Base-by-base conservation (phyloP, 768 basidiomycete species). In the Psilocybe sp. region DNA sequence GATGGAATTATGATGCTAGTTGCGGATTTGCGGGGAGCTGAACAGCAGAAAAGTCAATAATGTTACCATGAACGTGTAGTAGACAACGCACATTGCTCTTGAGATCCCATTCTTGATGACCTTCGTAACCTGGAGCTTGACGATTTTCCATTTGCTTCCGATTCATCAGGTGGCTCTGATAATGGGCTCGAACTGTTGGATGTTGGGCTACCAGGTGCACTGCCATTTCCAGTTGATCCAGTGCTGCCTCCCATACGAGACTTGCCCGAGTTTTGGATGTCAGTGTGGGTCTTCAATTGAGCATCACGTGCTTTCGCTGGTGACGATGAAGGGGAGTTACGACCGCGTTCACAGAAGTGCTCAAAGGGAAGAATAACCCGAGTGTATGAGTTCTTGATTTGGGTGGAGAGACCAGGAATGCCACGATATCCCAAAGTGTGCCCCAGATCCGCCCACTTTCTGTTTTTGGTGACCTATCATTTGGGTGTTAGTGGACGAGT, bases 311-410 rank as follows among this genome's bases (percentile, higher is more conserved):
- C 64, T 49, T 57, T 51, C 15, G 74, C 69, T 8, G 77, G 74
- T 49, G 72, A 72, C 50, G 74, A 68, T 43, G 69, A 61, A 19
- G 86, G 81, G 28, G 84, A 84, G 59, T 81, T 85, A 52, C 82
- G 80, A 40, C 85, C 89, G 43, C 84, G 80, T 42, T 86, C 81
- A 50, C 84, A 86, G 65, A 92, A 98, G 60, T 90, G 82, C 61
- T 98, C 96, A 61, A 92, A 99, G n/a, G 97, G 97, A 39, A 93
- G 79, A 58, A 99, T 90, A 63, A 99, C 90, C 47, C 88, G 83
- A 50, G 78, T 79, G 68, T 96, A 99, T 4, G 94, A 91, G 59
- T 82, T 85, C 73, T 91, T 92, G 66, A 98, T 82, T 62, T 94
- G 89, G 1, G 87, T 85, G 13, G 88, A 89, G 51, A 95, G 78